Conservation (phyloP, 495 filamentous ascomycete genomes). For the Hypoxylon intermedium region DNA sequence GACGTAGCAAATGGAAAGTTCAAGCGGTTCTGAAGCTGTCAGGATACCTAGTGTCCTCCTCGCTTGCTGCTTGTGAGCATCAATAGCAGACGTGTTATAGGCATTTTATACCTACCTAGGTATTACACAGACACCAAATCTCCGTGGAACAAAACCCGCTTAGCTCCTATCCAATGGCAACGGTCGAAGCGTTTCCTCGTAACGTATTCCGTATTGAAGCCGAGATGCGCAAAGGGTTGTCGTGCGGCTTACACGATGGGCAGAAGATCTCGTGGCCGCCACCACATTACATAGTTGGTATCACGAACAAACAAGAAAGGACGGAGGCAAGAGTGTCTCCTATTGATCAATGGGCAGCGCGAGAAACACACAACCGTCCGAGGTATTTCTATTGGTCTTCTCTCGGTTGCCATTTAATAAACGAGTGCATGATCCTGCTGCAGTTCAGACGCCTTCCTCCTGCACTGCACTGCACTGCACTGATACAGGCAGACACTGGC, state of each 20-base stretch:
- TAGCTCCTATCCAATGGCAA: slow-evolving; percentile 10
- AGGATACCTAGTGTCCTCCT: slow-evolving; percentile 20
- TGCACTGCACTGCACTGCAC: slow-evolving; percentile 16
- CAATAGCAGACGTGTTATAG: not conserved
- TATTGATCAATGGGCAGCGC: slow-evolving; percentile 21
- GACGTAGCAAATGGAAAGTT: slow-evolving; percentile 5
- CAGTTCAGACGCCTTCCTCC: slow-evolving; percentile 10
- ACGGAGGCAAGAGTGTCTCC: not conserved
- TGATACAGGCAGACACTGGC: slow-evolving; percentile 13
- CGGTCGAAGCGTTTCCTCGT: slow-evolving; percentile 3
- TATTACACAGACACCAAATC: slow-evolving; percentile 33
- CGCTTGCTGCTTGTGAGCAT: slow-evolving; percentile 10
- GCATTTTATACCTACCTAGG: slow-evolving; percentile 8
- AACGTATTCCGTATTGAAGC: too few species aligned
- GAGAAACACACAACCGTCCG: slow-evolving; percentile 11
- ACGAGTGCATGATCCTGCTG: slow-evolving; percentile 34
- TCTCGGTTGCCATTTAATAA: slow-evolving; percentile 27
- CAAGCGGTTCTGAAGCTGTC: slow-evolving; percentile 9
- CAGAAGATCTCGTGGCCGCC: slow-evolving; percentile 1
- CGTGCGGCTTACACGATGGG: not conserved
- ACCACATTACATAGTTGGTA: not conserved
- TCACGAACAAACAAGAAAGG: not conserved
- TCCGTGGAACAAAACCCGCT: slow-evolving; percentile 17
- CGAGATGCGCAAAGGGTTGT: not conserved
- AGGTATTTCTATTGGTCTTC: slow-evolving; percentile 8